A percentile compares a stretch with the other conserved stretches of the same genome.
phyloP scores from a whole-genome alignment of 148 eudicot species.

The Drosera capensis region DNA sequence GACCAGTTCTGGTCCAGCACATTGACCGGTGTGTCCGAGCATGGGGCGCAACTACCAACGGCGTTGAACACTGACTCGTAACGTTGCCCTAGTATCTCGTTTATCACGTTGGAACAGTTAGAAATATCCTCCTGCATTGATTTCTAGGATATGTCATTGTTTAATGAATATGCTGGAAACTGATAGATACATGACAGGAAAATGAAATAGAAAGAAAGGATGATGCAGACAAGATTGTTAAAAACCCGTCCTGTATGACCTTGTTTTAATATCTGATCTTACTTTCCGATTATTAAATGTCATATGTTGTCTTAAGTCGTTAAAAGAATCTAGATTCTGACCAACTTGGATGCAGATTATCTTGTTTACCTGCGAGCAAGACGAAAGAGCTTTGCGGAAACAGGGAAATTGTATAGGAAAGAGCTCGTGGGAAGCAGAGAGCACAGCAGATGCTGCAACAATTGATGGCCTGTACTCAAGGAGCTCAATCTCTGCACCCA shows the following conservation, averaged over 20 bases:
- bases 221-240: too few species aligned
- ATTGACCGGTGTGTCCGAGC: conserved; percentile 20
- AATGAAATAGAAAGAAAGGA: too few species aligned
- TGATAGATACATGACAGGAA: too few species aligned
- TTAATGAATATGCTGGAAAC: too few species aligned
- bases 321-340: background rate
- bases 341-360: conserved; percentile 3
- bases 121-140: conserved; percentile 17
- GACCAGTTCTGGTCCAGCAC: conserved; percentile 21
- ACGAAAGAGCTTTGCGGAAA: conserved; percentile 16
- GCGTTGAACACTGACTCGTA: conserved; percentile 15
- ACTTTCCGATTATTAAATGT: background rate
- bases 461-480: conserved; percentile 40
- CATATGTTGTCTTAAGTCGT: background rate
- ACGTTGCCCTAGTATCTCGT: conserved; percentile 19
- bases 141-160: background rate
- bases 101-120: conserved; percentile 17
- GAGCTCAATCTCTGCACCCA: conserved; percentile 17
- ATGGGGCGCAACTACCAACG: background rate
- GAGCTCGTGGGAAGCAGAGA: conserved; percentile 32
- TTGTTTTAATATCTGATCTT: too few species aligned
- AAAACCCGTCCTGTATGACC: too few species aligned
- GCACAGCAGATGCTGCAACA: conserved; percentile 37
- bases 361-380: conserved; percentile 25
- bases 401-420: conserved; percentile 28